Base-by-base conservation (phyloP, 495 filamentous ascomycete species). In the Stereocaulon alpinum region DNA sequence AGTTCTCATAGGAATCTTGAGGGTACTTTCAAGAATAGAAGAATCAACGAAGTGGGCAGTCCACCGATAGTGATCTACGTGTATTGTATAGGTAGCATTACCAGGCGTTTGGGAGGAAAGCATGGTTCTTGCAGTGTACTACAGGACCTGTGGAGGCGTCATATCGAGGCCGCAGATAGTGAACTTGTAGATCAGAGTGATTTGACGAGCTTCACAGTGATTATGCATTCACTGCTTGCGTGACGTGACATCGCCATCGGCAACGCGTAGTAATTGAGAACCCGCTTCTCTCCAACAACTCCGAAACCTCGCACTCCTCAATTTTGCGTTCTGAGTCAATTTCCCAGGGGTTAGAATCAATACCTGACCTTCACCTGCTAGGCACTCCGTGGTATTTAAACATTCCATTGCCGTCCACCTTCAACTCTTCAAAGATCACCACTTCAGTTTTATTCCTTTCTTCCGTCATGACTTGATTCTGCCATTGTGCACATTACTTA, bases 1-100 rank as follows among this genome's bases (percentile, higher is more conserved):
- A 89, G 42, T 95, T 98, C 67, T 76, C 20, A 49, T 52, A 52
- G 49, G 18, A 6, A 44, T 52, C 2, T 10, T 18, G n/a, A n/a
- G 14, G 2, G 11, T 3, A 12, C 24, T 1, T 17, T 20, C 20
- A 52, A 10, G 27, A 32, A 4, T 22, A 44, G 4, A 6, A 22
- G 9, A 18, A 4, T 37, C 7, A 4, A 52, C 14, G 12, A 4
- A 37, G 34, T 5, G 49, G 18, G 2, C 20, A 32, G 34, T 32
- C 27, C 9, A 52, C 12, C 17, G 29, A 37, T n/a, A 18, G 15
- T 10, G 11, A 14, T n/a, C 6, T 18, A 52, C 34, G 27, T 52
- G 30, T 30, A n/a, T 29, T 18, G 18, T 37, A 18, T 17, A n/a
- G 17, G 22, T 34, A 6, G 49, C 49, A 52, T 52, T n/a, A 32